Evolutionary conservation across 2,329 filamentous ascomycete genomes (phyloP).

Genomic region (Botryotinia convoluta): DNA sequence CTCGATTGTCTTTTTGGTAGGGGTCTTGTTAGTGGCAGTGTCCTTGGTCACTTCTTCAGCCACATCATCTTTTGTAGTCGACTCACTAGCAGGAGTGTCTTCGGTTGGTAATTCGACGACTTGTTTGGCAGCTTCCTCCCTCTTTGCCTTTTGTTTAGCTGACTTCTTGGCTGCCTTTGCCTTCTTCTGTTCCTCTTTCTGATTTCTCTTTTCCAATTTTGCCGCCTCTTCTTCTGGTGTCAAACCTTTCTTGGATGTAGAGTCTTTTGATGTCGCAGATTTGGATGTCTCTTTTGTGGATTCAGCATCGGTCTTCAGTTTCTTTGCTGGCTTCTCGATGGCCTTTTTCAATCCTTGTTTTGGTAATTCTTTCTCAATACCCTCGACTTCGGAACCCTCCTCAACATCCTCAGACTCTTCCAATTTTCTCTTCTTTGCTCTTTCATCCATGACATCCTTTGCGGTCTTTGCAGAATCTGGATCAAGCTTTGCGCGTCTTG

Average conservation of each 20-base stretch:
- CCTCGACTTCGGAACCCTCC: slow-evolving; percentile 37
- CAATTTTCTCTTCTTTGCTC: slow-evolving; percentile 77
- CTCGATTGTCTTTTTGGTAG: slow-evolving; percentile 23
- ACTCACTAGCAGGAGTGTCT: slow-evolving; percentile 32
- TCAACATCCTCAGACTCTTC: slow-evolving; percentile 56
- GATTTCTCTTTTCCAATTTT: slow-evolving; percentile 23
- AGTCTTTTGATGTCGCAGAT: slow-evolving; percentile 40
- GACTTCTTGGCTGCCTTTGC: slow-evolving; percentile 45
- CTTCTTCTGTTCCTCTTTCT: slow-evolving; percentile 39
- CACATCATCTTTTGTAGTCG: slow-evolving; percentile 21
- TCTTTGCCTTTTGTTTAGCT: slow-evolving; percentile 42
- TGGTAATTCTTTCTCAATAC: slow-evolving; percentile 59
- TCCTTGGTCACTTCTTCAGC: slow-evolving; percentile 16
- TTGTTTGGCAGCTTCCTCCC: slow-evolving; percentile 22
- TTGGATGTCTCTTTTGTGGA: slow-evolving; percentile 15
- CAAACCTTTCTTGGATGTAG: slow-evolving; percentile 34
- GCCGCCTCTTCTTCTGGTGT: slow-evolving; percentile 11
- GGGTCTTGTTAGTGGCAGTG: slow-evolving; percentile 21
- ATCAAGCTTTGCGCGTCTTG: slow-evolving; percentile 85
- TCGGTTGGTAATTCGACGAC: slow-evolving; percentile 6
- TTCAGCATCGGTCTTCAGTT: slow-evolving; percentile 48
- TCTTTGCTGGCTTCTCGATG: slow-evolving; percentile 45
- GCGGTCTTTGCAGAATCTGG: slow-evolving; percentile 88
- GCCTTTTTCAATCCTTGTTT: slow-evolving; percentile 58
- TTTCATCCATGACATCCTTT: slow-evolving; percentile 88